Evolutionary conservation across 2,329 filamentous ascomycete species (phyloP), one percentile per base, ranked within the genome.

Genomic region (Tolypocladium nubicola): DNA sequence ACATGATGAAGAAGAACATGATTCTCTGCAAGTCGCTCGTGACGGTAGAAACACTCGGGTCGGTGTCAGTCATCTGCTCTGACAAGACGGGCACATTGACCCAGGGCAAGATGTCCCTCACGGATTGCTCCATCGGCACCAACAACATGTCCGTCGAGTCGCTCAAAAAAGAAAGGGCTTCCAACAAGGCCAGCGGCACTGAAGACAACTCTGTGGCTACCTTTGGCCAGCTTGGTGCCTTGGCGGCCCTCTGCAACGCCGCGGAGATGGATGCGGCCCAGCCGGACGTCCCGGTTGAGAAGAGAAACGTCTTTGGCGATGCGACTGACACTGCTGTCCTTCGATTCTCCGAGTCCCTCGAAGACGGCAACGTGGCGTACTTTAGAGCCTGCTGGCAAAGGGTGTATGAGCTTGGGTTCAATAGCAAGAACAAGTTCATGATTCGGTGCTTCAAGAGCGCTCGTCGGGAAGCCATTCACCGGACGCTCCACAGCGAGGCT

Each of bases 401-500:
- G 55, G 78, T 81, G 2, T 90, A 84, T 63, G 83, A 87, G 56
- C 74, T 89, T 35, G 82, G 86, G 0, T 92, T 92, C 70, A 91
- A 91, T 73, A 89, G 86, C 72, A 89, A 89, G 75, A 91, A 90
- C 73, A 92, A 92, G 70, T 91, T 85, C 67, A 91, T 90, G 83
- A 81, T 91, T 56, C 79, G 83, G 39, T 79, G 85, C 0, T 80
- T 86, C 53, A 75, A 75, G 2, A 62, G 79, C 43, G 70, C 69
- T 2, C 66, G 72, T 37, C 66, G 69, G n/a, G 67, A 67, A 55
- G 62, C 59, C 2, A 52, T 69, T 10, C 40, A 54, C 1, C 69
- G 73, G n/a, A 76, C 75, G 1, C 61, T 81, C 4, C 68, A 74
- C 1, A 56, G 64, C 4, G 64, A 61, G 8, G 73, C 73, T 23